phyloP scores from a whole-genome alignment of 2,329 filamentous ascomycete species.

The Colletotrichum ledebouriae region DNA sequence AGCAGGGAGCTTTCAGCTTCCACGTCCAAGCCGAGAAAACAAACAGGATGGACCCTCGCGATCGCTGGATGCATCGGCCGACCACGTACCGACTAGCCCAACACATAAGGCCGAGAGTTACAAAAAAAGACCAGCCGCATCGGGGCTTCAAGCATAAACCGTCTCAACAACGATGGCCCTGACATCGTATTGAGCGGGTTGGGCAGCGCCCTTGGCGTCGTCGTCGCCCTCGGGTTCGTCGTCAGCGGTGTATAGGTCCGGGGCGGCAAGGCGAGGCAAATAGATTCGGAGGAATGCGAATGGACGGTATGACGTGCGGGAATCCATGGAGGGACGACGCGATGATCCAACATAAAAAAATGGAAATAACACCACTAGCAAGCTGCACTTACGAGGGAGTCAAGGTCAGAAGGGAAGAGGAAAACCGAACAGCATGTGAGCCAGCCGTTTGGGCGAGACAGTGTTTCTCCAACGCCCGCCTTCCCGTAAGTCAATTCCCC shows the following conservation, averaged over 20 bases:
- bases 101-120: conserved; percentile 5
- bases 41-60: conserved; percentile 28
- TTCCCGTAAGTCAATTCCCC: conserved; percentile 38
- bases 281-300: conserved; percentile 2
- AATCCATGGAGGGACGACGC: background rate
- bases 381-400: background rate
- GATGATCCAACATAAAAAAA: conserved; percentile 14
- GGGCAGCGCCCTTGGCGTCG: background rate
- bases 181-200: background rate
- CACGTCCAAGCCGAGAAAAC: conserved; percentile 20
- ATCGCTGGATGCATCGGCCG: conserved; percentile 20
- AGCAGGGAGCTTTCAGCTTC: conserved; percentile 28
- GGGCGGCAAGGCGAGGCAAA: conserved; percentile 1
- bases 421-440: conserved; percentile 9
- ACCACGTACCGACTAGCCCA: conserved; percentile 26
- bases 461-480: conserved; percentile 33
- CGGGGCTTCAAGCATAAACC: conserved; percentile 24
- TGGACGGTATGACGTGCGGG: conserved; percentile 20
- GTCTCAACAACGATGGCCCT: conserved; percentile 29
- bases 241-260: background rate
- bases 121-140: conserved; percentile 23
- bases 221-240: conserved; percentile 15
- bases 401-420: conserved; percentile 5
- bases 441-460: conserved; percentile 39
- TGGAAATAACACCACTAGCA: conserved; percentile 18